These are phyloP conservation scores for Rhizopogon roseolus DNA, from an alignment of 768 basidiomycete species.

Conservation along the genomic window DNA sequence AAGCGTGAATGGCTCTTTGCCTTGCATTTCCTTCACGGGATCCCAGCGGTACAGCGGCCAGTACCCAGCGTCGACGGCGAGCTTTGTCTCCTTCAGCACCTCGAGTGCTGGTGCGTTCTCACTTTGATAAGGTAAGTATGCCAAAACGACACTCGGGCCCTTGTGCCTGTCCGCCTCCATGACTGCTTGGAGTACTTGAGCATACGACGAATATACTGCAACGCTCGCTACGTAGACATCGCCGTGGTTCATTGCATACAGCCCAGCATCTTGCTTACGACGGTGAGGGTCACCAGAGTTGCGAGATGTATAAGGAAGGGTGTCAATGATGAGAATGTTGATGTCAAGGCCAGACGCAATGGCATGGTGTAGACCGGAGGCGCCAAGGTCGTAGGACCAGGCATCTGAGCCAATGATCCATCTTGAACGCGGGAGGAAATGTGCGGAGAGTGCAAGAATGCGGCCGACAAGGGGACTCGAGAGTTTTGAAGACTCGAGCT, in stretches of 20 bases:
- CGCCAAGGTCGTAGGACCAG: conserved; percentile 96
- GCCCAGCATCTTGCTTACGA: conserved; percentile 92
- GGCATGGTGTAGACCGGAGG: conserved; percentile 92
- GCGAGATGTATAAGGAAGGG: conserved; percentile 80
- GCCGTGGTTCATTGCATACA: conserved; percentile 98
- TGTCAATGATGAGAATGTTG: conserved; percentile 95
- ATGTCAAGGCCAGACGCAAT: conserved; percentile 88
- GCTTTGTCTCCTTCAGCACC: conserved; percentile 95
- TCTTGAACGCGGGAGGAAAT: conserved; percentile 66
- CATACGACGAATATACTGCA: conserved; percentile 93
- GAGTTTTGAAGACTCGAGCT: conserved; percentile 38
- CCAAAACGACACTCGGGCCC: conserved; percentile 89
- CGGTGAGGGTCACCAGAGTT: conserved; percentile 64
- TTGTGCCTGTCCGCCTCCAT: conserved; percentile 86
- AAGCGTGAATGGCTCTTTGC: conserved; percentile 83
- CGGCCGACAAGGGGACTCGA: conserved; percentile 43
- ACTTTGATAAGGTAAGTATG: conserved; percentile 84
- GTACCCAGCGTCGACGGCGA: conserved; percentile 92
- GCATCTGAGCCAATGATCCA: conserved; percentile 99
- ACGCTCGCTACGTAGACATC: conserved; percentile 94
- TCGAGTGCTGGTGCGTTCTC: conserved; percentile 80
- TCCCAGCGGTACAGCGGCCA: conserved; percentile 99
- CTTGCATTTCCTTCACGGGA: conserved; percentile 70
- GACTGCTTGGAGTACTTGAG: conserved; percentile 88
- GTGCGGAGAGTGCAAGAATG: conserved; percentile 54